Conservation (phyloP, 1,284 basidiomycete species). For the Tylopilus sp. region DNA sequence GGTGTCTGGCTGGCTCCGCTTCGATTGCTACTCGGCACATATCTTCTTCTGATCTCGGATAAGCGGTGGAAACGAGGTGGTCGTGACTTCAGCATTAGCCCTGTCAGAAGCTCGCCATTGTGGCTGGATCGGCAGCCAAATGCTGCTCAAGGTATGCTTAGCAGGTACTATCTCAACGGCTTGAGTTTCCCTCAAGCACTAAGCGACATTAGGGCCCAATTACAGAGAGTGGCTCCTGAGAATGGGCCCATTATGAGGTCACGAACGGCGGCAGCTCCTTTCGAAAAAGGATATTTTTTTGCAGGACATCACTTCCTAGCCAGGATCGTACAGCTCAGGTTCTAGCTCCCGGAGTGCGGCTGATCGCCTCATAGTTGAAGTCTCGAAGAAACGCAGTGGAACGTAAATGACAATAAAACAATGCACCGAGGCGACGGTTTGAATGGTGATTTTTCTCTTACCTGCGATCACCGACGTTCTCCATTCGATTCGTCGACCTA, state of each 20-base stretch:
- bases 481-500: slow-evolving; percentile 75
- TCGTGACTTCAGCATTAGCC: not conserved
- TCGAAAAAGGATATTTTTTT: slow-evolving; percentile 58
- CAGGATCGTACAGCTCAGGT: slow-evolving; percentile 5
- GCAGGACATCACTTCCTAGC: slow-evolving; percentile 66
- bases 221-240: not conserved
- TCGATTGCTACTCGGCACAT: not conserved
- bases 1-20: not conserved
- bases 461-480: no score
- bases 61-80: slow-evolving; percentile 3
- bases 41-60: not conserved
- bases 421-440: slow-evolving; percentile 3
- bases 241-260: slow-evolving; percentile 46
- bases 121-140: not conserved
- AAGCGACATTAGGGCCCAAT: slow-evolving; percentile 61
- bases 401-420: slow-evolving; percentile 4
- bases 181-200: slow-evolving; percentile 60
- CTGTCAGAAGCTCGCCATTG: not conserved
- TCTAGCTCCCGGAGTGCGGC: not conserved
- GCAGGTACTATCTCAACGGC: slow-evolving; percentile 42
- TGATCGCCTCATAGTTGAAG: slow-evolving; percentile 72
- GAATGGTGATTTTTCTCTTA: slow-evolving; percentile 26
- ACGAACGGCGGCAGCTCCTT: slow-evolving; percentile 66
- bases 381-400: slow-evolving; percentile 37
- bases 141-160: not conserved